Percentiles rank a stretch among this genome's conserved stretches.
phyloP scores from a whole-genome alignment of 345 rosid species.

The Toxicodendron radicans region DNA sequence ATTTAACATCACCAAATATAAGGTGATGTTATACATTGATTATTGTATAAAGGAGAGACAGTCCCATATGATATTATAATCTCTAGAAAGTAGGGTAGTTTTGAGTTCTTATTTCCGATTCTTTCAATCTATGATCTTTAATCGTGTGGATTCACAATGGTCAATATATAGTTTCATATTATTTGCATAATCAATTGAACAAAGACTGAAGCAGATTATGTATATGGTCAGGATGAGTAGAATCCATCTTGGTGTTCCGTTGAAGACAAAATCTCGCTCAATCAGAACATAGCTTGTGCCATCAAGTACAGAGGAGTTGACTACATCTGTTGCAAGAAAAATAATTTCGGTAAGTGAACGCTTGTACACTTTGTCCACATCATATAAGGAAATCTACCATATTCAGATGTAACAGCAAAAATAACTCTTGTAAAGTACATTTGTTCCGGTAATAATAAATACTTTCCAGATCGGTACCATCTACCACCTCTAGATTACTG shows the following conservation, averaged over 20 bases:
- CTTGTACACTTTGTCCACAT: not conserved
- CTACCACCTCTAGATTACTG: not conserved
- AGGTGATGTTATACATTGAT: not conserved
- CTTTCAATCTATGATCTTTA: not conserved
- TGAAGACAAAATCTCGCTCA: not conserved
- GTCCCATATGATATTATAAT: not conserved
- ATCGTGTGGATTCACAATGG: not conserved
- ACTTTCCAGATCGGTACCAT: not conserved
- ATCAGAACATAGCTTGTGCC: not conserved
- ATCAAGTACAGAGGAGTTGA: not conserved
- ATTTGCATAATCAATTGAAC: not conserved
- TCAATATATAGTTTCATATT: not conserved
- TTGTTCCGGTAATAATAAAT: not conserved
- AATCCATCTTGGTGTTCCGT: not conserved
- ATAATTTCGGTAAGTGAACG: not conserved
- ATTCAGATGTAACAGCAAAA: not conserved
- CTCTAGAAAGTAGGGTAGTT: not conserved
- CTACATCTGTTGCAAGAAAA: not conserved
- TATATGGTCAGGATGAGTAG: not conserved
- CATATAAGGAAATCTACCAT: not conserved
- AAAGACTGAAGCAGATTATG: conserved; percentile 1
- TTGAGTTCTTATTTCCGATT: not conserved
- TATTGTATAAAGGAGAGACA: not conserved
- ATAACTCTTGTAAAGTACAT: not conserved
- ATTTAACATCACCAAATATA: not conserved